phyloP scores from a whole-genome alignment of 2,329 filamentous ascomycete genomes.

The Aureobasidium sp. region DNA sequence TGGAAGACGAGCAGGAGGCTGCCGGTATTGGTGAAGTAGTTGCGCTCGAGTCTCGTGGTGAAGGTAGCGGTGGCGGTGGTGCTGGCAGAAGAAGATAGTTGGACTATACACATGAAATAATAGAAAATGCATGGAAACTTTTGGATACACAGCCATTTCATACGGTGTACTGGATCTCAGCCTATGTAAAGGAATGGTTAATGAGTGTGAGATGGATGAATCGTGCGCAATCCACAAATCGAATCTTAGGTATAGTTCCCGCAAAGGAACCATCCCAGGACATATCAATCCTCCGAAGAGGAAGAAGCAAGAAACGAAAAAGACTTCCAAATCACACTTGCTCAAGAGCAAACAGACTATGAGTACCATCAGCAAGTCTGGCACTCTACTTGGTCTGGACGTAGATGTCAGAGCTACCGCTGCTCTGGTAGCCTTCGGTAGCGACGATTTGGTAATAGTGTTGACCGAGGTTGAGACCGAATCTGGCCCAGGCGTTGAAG shows the following conservation, averaged over 20 bases:
- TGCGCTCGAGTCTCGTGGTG: constrained; percentile 68
- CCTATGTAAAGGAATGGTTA: background rate
- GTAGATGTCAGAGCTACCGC: constrained; percentile 22
- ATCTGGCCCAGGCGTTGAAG: constrained; percentile 47
- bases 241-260: background rate
- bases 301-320: background rate
- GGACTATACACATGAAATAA: background rate
- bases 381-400: constrained; percentile 18
- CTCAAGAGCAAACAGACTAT: background rate
- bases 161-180: background rate
- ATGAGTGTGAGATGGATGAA: background rate
- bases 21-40: constrained; percentile 93
- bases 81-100: constrained; percentile 19
- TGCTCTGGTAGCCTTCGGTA: constrained; percentile 39
- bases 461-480: constrained; percentile 43
- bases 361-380: background rate
- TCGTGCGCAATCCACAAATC: background rate
- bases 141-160: background rate
- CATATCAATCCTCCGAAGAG: too few relatives aligned
- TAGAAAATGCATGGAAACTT: background rate
- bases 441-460: constrained; percentile 49
- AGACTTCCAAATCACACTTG: background rate
- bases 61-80: constrained; percentile 19
- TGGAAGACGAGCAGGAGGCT: constrained; percentile 95
- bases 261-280: background rate